A percentile compares a stretch with the other conserved stretches of the same genome.
Conservation (phyloP, 1,284 basidiomycete genomes). For the Cutaneotrichosporon sp. region DNA sequence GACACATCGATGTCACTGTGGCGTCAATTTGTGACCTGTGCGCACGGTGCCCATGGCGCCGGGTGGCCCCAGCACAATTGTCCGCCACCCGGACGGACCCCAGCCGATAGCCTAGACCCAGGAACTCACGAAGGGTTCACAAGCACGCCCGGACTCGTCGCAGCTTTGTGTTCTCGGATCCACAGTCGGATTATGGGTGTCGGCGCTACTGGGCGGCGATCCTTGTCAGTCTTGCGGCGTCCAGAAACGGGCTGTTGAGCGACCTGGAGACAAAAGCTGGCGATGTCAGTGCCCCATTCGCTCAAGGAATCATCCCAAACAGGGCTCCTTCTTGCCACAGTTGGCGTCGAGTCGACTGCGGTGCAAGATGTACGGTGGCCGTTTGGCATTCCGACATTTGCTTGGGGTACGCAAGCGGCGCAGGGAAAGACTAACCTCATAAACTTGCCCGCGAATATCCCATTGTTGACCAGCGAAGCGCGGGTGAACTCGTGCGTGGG, state of each 20-base stretch:
- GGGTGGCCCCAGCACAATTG: background rate
- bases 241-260: slow-evolving; percentile 39
- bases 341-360: background rate
- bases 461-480: slow-evolving; percentile 3
- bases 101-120: background rate
- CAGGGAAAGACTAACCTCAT: slow-evolving; percentile 30
- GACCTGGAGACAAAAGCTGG: slow-evolving; percentile 32
- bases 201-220: slow-evolving; percentile 37
- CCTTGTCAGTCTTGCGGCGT: slow-evolving; percentile 40
- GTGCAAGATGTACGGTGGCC: background rate
- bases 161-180: slow-evolving; percentile 24
- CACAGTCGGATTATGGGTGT: slow-evolving; percentile 35
- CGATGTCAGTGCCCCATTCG: background rate
- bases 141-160: slow-evolving; percentile 3
- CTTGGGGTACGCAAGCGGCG: background rate
- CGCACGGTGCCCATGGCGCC: background rate
- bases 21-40: slow-evolving; percentile 1
- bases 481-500: slow-evolving; percentile 9
- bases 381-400: background rate
- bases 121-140: slow-evolving; percentile 21
- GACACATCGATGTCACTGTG: slow-evolving; percentile 31
- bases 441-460: slow-evolving; percentile 31
- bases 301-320: background rate
- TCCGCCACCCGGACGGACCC: background rate
- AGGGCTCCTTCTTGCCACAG: background rate